Evolutionary conservation across 2,329 filamentous ascomycete species (phyloP).

Genomic region (Huntiella savannae): DNA sequence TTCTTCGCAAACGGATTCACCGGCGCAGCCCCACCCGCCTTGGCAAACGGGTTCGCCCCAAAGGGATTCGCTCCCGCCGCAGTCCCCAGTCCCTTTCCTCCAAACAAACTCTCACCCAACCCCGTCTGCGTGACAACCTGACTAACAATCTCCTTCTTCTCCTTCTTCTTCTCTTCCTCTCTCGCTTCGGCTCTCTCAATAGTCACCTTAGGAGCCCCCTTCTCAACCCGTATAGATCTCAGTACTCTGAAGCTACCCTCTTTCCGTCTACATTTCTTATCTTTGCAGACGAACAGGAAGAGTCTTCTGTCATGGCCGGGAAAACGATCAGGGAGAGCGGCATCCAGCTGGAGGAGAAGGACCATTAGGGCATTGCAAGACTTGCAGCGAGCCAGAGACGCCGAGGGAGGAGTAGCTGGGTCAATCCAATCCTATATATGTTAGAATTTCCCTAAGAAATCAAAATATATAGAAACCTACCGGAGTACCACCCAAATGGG

Average conservation of each 20-base stretch:
- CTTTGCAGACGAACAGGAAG: slow-evolving; percentile 69
- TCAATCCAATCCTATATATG: slow-evolving; percentile 61
- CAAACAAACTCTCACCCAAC: slow-evolving; percentile 52
- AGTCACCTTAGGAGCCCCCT: slow-evolving; percentile 18
- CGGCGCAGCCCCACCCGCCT: slow-evolving; percentile 16
- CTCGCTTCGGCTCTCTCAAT: slow-evolving; percentile 8
- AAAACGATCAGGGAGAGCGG: slow-evolving; percentile 70
- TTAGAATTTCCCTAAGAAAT: background rate
- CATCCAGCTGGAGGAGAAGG: slow-evolving; percentile 77
- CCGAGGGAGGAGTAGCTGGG: slow-evolving; percentile 48
- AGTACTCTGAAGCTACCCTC: slow-evolving; percentile 63
- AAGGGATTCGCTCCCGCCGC: slow-evolving; percentile 32
- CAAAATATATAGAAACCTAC: slow-evolving; percentile 32
- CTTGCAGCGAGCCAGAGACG: slow-evolving; percentile 64
- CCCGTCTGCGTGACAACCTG: slow-evolving; percentile 18
- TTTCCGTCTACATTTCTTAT: slow-evolving; percentile 62
- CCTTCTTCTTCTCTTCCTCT: slow-evolving; percentile 17
- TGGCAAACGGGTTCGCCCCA: slow-evolving; percentile 37
- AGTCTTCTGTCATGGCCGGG: slow-evolving; percentile 72
- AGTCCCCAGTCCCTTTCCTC: slow-evolving; percentile 31
- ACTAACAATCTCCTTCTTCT: slow-evolving; percentile 18
- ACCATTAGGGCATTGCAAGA: slow-evolving; percentile 70
- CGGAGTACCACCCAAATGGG: slow-evolving; percentile 69
- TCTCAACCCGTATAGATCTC: slow-evolving; percentile 43
- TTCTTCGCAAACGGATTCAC: slow-evolving; percentile 43